phyloP scores from a whole-genome alignment of 352 stramenopile species.

The Phytophthora kernoviae region DNA sequence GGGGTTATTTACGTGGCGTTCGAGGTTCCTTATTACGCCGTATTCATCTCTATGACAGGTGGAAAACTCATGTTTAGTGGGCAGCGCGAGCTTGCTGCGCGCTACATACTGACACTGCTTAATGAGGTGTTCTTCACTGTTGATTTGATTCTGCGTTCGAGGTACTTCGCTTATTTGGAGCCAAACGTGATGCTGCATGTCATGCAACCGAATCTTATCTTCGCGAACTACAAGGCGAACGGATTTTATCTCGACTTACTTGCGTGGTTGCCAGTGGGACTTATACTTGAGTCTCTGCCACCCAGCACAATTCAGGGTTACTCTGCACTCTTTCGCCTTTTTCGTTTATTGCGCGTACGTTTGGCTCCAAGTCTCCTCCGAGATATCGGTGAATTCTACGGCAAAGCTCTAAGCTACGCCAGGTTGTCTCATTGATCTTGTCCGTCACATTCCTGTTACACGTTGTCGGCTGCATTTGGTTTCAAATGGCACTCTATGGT shows the following conservation, averaged over 20 bases:
- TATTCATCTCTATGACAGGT: conserved; percentile 57
- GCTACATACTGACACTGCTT: conserved; percentile 34
- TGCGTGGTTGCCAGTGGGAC: conserved; percentile 48
- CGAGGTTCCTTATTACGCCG: conserved; percentile 55
- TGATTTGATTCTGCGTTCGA: conserved; percentile 46
- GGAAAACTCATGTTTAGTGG: conserved; percentile 42
- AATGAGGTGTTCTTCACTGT: background rate
- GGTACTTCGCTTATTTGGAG: conserved; percentile 65
- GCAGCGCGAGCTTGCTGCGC: conserved; percentile 19
- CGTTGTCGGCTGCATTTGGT: conserved; percentile 61
- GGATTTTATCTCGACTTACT: conserved; percentile 50
- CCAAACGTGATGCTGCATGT: conserved; percentile 51
- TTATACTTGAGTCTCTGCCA: conserved; percentile 43
- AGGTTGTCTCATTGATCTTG: conserved; percentile 46
- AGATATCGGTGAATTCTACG: conserved; percentile 44
- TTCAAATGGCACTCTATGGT: conserved; percentile 52
- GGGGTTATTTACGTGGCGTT: conserved; percentile 3
- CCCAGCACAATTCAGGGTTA: conserved; percentile 19
- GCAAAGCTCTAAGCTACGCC: conserved; percentile 53
- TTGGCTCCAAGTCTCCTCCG: conserved; percentile 43
- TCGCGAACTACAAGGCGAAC: conserved; percentile 49
- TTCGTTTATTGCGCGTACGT: conserved; percentile 48
- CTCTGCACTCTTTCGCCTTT: conserved; percentile 37
- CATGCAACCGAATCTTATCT: conserved; percentile 57
- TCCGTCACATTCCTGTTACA: conserved; percentile 57